Evolutionary conservation across 495 filamentous ascomycete species (phyloP).

Genomic region (Thermothielavioides terrestris): DNA sequence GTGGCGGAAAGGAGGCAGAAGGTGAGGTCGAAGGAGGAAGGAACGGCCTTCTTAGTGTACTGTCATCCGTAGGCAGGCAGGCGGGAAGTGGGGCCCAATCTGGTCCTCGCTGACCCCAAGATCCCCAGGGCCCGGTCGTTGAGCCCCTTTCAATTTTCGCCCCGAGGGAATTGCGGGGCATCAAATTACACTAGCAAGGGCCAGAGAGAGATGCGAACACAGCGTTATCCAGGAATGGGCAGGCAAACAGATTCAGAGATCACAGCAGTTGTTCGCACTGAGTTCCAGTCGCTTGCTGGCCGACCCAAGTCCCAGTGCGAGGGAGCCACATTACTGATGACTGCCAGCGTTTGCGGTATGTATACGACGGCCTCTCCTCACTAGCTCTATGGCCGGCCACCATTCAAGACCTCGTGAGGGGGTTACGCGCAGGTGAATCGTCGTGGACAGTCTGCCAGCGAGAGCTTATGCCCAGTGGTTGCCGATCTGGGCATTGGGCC

Average conservation of each 20-base stretch:
- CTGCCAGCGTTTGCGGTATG: not conserved
- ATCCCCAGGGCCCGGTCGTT: too few relatives aligned
- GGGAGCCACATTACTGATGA: too few relatives aligned
- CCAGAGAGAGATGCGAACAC: too few relatives aligned
- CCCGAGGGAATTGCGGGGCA: too few relatives aligned
- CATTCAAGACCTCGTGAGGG: not conserved
- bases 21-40: constrained; percentile 1
- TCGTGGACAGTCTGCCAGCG: not conserved
- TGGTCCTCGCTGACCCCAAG: constrained; percentile 9
- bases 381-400: not conserved
- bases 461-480: not conserved
- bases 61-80: too few relatives aligned
- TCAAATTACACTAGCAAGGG: too few relatives aligned
- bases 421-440: not conserved
- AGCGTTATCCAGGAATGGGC: too few relatives aligned
- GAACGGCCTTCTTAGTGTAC: constrained; percentile 3
- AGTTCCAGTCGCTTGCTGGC: too few relatives aligned
- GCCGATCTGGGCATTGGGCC: not conserved
- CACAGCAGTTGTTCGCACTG: too few relatives aligned
- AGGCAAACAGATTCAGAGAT: too few relatives aligned
- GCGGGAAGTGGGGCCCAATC: constrained; percentile 10
- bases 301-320: too few relatives aligned
- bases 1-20: constrained; percentile 12
- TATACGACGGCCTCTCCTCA: not conserved
- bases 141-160: too few relatives aligned